A percentile compares a stretch with the other conserved stretches of the same genome.
phyloP scores from a whole-genome alignment of 2,329 filamentous ascomycete genomes.

The Emmonsiellopsis sp. region DNA sequence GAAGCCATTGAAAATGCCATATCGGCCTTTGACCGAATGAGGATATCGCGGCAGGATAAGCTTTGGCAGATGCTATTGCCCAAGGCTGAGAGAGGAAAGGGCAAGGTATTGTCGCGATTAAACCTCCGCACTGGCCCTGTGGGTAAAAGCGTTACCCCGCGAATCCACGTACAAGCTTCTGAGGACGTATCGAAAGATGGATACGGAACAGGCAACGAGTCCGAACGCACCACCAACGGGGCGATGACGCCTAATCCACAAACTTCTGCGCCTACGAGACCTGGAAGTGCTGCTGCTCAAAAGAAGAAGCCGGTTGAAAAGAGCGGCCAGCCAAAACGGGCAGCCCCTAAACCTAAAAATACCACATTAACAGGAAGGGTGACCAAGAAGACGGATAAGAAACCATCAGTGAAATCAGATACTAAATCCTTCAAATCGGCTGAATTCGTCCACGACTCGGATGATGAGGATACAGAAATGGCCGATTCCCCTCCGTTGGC shows the following conservation, averaged over 20 bases:
- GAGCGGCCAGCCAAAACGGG: slow-evolving; percentile 35
- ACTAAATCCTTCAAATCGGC: slow-evolving; percentile 42
- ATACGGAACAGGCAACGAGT: slow-evolving; percentile 26
- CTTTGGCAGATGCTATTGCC: slow-evolving; percentile 55
- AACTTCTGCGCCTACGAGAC: slow-evolving; percentile 16
- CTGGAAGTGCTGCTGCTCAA: slow-evolving; percentile 17
- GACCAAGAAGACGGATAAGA: slow-evolving; percentile 36
- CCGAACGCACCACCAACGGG: slow-evolving; percentile 21
- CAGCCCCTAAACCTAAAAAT: slow-evolving; percentile 37
- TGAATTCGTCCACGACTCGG: slow-evolving; percentile 45
- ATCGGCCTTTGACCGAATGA: slow-evolving; percentile 52
- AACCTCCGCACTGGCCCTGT: slow-evolving; percentile 38
- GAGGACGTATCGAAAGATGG: slow-evolving; percentile 29
- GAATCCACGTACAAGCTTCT: slow-evolving; percentile 26
- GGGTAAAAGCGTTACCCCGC: slow-evolving; percentile 28
- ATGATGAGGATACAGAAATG: slow-evolving; percentile 38
- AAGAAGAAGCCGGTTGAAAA: slow-evolving; percentile 32
- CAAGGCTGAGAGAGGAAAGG: slow-evolving; percentile 51
- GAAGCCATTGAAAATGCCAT: slow-evolving; percentile 54
- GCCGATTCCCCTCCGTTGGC: slow-evolving; percentile 18
- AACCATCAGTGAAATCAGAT: slow-evolving; percentile 24
- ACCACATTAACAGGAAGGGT: slow-evolving; percentile 34
- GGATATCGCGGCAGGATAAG: slow-evolving; percentile 50
- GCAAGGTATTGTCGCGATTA: slow-evolving; percentile 50
- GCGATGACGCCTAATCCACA: slow-evolving; percentile 18